Evolutionary conservation across 345 rosid species (phyloP), one percentile per base, ranked within the genome.

Genomic region (Atalantia buxifolia): DNA sequence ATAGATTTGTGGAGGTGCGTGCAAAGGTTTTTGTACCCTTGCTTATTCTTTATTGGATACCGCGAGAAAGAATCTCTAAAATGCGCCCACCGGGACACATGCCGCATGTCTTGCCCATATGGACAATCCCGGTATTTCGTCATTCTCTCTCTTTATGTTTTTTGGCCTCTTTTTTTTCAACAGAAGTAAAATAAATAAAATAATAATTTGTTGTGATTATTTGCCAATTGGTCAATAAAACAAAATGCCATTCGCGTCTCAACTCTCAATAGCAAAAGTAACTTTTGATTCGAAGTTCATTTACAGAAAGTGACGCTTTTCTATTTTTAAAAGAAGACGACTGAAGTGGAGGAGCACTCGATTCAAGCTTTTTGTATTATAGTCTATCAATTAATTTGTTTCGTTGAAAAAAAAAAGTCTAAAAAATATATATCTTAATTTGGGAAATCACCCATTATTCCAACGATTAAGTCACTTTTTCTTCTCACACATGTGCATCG

Each of bases 41-140:
- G 57, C 69, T 80, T 73, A 71, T 78, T 83, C 79, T 70, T 75
- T 35, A 71, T 77, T 30, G 84, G 81, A 38, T 63, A 38, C 53
- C 55, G 84, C 63, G 82, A 81, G 63, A 70, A 65, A 81, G 83
- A 83, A 76, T 85, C 86, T 83, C 83, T 60, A 73, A 83, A 65
- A 76, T 82, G 63, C 84, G 81, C 86, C 66, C 69, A 24, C 84
- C 78, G 80, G 70, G 36, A 78, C 64, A 69, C 69, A 76, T 40
- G 81, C 81, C 67, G 65, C 77, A 6, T 42, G 78, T 70, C 55
- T 59, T 59, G 78, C 30, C 36, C 80, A 4, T 60, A 5, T 42
- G 71, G 78, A 24, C 53, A 77, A 9, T 78, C 55, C n/a, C 30
- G 74, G 80, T 12, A 62, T 80, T 62, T 33, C 33, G 0, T 2